Evolutionary conservation across 805 yeast genomes (phyloP), one percentile per base, ranked within the genome.

Genomic region (Lipomyces chichibuensis): DNA sequence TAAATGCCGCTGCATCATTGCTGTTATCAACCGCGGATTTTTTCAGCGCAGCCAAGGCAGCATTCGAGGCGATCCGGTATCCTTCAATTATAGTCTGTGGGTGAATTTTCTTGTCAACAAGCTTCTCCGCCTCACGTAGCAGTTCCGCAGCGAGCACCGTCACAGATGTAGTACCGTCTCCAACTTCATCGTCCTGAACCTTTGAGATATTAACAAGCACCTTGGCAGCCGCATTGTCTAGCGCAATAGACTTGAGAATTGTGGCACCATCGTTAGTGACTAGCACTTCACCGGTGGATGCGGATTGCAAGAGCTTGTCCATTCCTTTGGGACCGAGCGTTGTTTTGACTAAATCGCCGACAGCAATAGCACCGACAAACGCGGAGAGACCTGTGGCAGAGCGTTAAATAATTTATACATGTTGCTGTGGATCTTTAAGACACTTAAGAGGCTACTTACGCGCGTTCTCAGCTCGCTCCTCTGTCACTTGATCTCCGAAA

Each of bases 221-320:
- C 78, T 92, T 92, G 13, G 99, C 99, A 11, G 99, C 99, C 9
- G 98, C 98, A 75, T 95, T 94, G 77, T 93, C 97, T 72, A 95
- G 86, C 17, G 98, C 98, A 74, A 95, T 94, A 1, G 96, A 85
- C 75, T 93, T 92, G 71, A 95, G 82, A 71, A 95, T 95, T 2
- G 99, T 95, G 60, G 99, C 99, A 69, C 99, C 99, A 81, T 95
- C 99, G 78, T 95, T 95, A 59, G 99, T 95, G 51, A 95, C 93
- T 75, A 93, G 76, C 2, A 95, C 84, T 64, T 83, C 83, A 58
- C 91, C 91, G 55, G 95, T 86, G 3, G 92, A 84, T 23, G 97
- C 90, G 71, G 96, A 88, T 75, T 92, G 97, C 69, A 95, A 82
- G 70, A 95, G 82, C 78, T 95, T 95, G 79, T 95, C 99, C 98